Evolutionary conservation across 345 rosid genomes (phyloP).

Genomic region (Barbarea vulgaris): DNA sequence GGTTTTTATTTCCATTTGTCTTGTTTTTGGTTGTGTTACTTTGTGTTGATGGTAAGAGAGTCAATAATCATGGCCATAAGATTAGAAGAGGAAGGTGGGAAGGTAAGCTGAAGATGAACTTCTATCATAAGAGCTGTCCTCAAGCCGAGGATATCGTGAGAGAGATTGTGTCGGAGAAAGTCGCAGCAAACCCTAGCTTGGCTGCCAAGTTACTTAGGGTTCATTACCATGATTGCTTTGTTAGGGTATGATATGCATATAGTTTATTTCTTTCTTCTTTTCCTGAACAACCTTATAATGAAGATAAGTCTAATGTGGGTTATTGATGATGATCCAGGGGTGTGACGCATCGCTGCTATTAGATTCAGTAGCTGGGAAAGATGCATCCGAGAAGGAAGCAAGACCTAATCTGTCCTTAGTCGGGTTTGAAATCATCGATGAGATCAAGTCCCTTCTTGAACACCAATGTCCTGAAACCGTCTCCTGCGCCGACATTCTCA

Average conservation of each 20-base stretch:
- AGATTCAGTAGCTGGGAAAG: slow-evolving; percentile 41
- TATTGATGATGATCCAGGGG: slow-evolving; percentile 43
- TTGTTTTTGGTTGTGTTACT: slow-evolving; percentile 31
- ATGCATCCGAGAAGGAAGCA: slow-evolving; percentile 55
- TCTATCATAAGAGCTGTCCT: slow-evolving; percentile 44
- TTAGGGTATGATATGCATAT: slow-evolving; percentile 46
- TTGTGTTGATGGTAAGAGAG: slow-evolving; percentile 34
- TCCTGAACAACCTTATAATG: neutral
- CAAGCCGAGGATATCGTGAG: slow-evolving; percentile 45
- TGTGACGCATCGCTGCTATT: slow-evolving; percentile 64
- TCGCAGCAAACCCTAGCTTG: slow-evolving; percentile 41
- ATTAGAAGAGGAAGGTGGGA: slow-evolving; percentile 34
- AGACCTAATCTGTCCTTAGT: slow-evolving; percentile 49
- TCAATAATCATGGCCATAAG: neutral
- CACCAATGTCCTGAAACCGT: slow-evolving; percentile 51
- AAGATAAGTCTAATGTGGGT: neutral
- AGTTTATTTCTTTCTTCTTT: neutral
- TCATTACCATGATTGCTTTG: slow-evolving; percentile 75
- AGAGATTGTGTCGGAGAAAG: slow-evolving; percentile 38
- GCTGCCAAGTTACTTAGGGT: slow-evolving; percentile 54
- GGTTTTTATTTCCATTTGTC: slow-evolving; percentile 3
- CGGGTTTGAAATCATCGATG: slow-evolving; percentile 66
- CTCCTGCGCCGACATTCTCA: slow-evolving; percentile 64
- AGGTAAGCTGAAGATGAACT: slow-evolving; percentile 22
- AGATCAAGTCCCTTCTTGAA: slow-evolving; percentile 53